Evolutionary conservation across 352 stramenopile genomes (phyloP), one percentile per base, ranked within the genome.

Genomic region (Phytopythium litorale): DNA sequence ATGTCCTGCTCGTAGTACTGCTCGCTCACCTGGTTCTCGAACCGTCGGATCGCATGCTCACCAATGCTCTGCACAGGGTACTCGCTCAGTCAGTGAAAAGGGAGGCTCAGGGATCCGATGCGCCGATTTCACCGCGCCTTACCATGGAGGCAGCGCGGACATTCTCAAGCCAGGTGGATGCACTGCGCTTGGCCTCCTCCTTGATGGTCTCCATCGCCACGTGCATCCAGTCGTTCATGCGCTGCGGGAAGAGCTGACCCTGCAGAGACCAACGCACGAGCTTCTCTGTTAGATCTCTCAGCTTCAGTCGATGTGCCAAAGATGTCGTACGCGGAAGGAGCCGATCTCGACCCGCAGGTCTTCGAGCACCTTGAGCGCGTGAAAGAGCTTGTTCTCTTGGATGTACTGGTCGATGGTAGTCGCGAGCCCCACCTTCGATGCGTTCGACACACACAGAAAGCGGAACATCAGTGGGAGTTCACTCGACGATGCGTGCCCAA

Each of bases 151-250:
- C 68, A 0, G 79, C 73, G 59, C 84, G 79, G 65, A 91, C 82
- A 37, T 91, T 81, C 62, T 90, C 81, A 4, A 92, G 70, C 84
- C 84, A 92, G 18, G 72, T 62, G 2, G 84, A 92, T 7, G 76
- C 79, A 8, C 60, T 75, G 25, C 76, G 73, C 58, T 86, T 92
- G 2, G 84, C 81, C 56, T 90, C 75, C 60, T 90, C 79, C 55
- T 88, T 90, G 46, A 92, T 88, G 8, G 78, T 87, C 43, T 76
- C 70, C 73, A 91, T 81, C 2, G 84, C 79, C 15, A 77, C 71
- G 48, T 87, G 76, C 72, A 91, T 90, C 84, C 84, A 92, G 55
- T 88, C 80, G 61, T 87, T 89, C 74, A 90, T 89, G 28, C 80
- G 78, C 60, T 88, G 78, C 9, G 80, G 81, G 62, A 92, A 91